phyloP scores from a whole-genome alignment of 2,329 filamentous ascomycete genomes.

The Aspergillus uvarum region DNA sequence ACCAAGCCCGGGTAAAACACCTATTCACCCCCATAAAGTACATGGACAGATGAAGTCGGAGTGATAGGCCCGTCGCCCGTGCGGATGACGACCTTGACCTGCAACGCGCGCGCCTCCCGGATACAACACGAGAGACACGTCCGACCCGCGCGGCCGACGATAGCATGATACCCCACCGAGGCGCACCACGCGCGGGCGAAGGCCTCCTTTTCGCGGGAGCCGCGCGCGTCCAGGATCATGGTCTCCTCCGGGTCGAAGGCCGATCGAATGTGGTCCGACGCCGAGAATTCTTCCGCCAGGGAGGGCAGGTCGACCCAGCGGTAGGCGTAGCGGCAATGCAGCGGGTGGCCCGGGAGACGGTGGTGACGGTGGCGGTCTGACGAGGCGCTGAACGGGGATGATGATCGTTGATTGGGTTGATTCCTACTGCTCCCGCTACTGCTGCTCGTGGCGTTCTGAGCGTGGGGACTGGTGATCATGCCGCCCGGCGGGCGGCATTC shows the following conservation, averaged over 20 bases:
- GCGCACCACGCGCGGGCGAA: conserved; percentile 48
- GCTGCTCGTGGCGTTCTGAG: background rate
- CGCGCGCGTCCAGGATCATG: conserved; percentile 39
- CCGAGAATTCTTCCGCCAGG: conserved; percentile 16
- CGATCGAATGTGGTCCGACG: background rate
- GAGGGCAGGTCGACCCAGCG: conserved; percentile 31
- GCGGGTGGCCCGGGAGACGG: conserved; percentile 40
- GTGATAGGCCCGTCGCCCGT: conserved; percentile 27
- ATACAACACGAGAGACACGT: conserved; percentile 45
- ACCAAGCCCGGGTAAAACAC: too few species aligned
- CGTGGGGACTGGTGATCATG: conserved; percentile 19
- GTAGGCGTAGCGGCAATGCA: conserved; percentile 38
- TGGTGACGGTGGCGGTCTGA: conserved; percentile 16
- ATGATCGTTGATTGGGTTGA: background rate
- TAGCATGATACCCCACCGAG: conserved; percentile 41
- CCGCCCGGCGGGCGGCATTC: conserved; percentile 51
- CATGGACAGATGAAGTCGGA: conserved; percentile 5
- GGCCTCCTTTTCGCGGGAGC: conserved; percentile 36
- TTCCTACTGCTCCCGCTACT: background rate
- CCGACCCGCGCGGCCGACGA: conserved; percentile 42
- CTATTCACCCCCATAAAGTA: conserved; percentile 3
- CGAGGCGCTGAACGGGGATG: conserved; percentile 8
- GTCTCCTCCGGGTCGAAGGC: conserved; percentile 22
- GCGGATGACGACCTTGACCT: conserved; percentile 41
- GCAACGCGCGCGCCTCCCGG: conserved; percentile 43